Conservation (phyloP, 2,329 filamentous ascomycete genomes). For the Seiridium cupressi region DNA sequence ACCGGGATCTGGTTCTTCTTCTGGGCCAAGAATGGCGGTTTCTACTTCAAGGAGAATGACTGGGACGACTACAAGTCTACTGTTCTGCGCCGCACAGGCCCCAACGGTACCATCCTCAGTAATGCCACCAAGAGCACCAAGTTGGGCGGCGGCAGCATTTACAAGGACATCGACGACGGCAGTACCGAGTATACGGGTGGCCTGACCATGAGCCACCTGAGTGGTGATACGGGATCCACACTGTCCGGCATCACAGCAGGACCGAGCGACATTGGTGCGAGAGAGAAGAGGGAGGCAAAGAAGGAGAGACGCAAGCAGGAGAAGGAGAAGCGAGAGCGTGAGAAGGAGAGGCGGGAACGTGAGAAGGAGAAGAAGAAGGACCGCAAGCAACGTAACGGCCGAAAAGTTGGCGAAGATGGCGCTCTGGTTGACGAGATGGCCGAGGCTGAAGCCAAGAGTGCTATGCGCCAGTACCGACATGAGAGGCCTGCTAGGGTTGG, state of each 20-base stretch:
- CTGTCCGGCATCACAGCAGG: slow-evolving; percentile 58
- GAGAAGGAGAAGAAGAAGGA: slow-evolving; percentile 43
- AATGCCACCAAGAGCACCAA: slow-evolving; percentile 80
- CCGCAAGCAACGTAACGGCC: slow-evolving; percentile 29
- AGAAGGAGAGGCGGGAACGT: slow-evolving; percentile 28
- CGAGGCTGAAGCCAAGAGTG: slow-evolving; percentile 62
- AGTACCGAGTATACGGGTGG: slow-evolving; percentile 37
- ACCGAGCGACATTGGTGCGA: slow-evolving; percentile 52
- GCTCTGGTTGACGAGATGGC: slow-evolving; percentile 62
- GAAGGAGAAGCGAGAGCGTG: slow-evolving; percentile 28
- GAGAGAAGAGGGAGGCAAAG: slow-evolving; percentile 51
- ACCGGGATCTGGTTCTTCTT: slow-evolving; percentile 96
- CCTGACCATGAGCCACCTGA: slow-evolving; percentile 29
- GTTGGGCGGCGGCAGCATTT: slow-evolving; percentile 84
- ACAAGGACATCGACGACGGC: slow-evolving; percentile 64
- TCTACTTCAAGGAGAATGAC: slow-evolving; percentile 79
- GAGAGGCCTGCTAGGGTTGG: slow-evolving; percentile 86
- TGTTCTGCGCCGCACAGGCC: slow-evolving; percentile 82
- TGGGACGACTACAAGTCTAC: slow-evolving; percentile 99
- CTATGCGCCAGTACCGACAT: slow-evolving; percentile 80
- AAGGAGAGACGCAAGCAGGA: slow-evolving; percentile 54
- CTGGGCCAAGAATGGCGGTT: slow-evolving; percentile 95
- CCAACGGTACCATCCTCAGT: slow-evolving; percentile 81
- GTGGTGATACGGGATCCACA: slow-evolving; percentile 43
- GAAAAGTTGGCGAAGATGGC: slow-evolving; percentile 56